Evolutionary conservation across 441 rosid species (phyloP), one percentile per base, ranked within the genome.

Genomic region (Erodium trifolium): DNA sequence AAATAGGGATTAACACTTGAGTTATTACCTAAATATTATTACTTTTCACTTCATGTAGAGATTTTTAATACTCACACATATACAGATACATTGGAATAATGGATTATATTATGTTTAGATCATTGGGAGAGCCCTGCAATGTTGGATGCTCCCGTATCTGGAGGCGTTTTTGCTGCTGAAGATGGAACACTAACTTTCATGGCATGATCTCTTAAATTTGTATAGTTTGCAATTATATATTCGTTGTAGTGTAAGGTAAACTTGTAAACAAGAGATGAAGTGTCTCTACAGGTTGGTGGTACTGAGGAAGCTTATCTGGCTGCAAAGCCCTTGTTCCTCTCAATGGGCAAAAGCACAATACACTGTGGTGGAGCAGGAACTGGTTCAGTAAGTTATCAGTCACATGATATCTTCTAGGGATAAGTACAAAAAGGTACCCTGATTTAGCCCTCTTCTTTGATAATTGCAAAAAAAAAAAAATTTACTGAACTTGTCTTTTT

Each of bases 101-200:
- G 31, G 23, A 55, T 17, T 39, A 68, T 68, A 67, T 49, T 37
- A 59, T 68, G 13, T 77, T 77, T 75, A 88, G 92, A 72, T 73
- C 23, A 76, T 11, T 83, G 85, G 90, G 81, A 77, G 79, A 84
- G 79, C 29, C 91, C 98, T 63, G 76, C 82, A 68, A 93, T 93
- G 93, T 80, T 90, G 83, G 98, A 92, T 78, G 98, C 98, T 80
- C 98, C 98, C 4, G 98, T 92, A 47, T 92, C 98, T 63, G 96
- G 96, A 73, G 98, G 98, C 68, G 87, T 90, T 80, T 85, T 88
- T 78, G 96, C 92, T 77, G 98, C 96, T 43, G 96, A 90, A 79
- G 83, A 88, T 53, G 88, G 87, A 53, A 74, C 87, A 14, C 93
- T 92, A 27, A 87, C 93, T 68, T 92, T 92, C 82, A 90, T 92